These are phyloP conservation scores for Helotiales sp. DNA, from an alignment of 2,329 filamentous ascomycete genomes.

Conservation along the genomic window DNA sequence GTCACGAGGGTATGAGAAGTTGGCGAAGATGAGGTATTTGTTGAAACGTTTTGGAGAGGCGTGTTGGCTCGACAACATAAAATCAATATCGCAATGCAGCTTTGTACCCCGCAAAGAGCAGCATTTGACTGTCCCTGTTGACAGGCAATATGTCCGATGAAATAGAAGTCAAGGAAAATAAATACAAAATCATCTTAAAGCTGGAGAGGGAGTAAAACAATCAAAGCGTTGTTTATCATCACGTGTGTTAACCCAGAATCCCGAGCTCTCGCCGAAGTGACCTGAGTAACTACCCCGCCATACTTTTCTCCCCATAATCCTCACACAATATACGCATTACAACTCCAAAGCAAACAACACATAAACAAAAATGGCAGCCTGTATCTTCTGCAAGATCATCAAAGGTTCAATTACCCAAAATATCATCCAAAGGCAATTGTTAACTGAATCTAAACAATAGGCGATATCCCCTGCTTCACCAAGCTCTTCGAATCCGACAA, in stretches of 20 bases:
- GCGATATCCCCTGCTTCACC: slow-evolving; percentile 93
- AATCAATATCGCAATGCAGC: not conserved
- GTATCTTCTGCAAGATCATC: slow-evolving; percentile 98
- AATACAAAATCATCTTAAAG: not conserved
- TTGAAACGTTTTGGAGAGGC: not conserved
- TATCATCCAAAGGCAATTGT: not conserved
- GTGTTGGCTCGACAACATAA: slow-evolving; percentile 11
- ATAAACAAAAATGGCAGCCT: slow-evolving; percentile 56
- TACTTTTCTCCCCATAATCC: not conserved
- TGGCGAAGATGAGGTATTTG: not conserved
- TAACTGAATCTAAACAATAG: slow-evolving; percentile 51
- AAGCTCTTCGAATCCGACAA: slow-evolving; percentile 96
- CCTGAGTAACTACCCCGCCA: slow-evolving; percentile 1
- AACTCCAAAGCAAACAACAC: not conserved
- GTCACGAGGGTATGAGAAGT: not conserved
- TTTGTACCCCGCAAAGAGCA: not conserved
- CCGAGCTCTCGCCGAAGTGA: slow-evolving; percentile 5
- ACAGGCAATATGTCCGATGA: too few species aligned
- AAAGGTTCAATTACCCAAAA: slow-evolving; percentile 63
- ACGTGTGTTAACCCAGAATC: slow-evolving; percentile 6
- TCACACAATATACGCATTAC: not conserved
- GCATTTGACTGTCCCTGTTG: too few species aligned
- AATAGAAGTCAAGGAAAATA: too few species aligned
- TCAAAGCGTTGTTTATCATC: not conserved
- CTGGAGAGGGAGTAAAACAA: not conserved